A percentile compares a stretch with the other conserved stretches of the same genome.
Conservation (phyloP, 2,329 filamentous ascomycete species). For the Xylaria sp. region DNA sequence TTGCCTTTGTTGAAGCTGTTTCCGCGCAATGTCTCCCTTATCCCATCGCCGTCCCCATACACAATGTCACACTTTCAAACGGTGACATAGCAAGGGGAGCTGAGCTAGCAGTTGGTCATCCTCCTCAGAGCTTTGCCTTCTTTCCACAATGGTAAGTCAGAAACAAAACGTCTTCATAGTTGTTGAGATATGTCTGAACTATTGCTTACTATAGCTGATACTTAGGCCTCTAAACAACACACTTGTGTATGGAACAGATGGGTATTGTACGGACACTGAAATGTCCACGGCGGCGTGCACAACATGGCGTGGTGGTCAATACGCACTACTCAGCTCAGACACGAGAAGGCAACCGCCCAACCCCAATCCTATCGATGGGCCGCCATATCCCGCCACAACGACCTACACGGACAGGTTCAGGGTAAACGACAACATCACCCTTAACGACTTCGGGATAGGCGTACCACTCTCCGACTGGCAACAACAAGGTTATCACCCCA, state of each 20-base stretch:
- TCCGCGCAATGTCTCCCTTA: constrained; percentile 8
- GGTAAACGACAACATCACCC: constrained; percentile 14
- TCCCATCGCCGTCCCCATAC: constrained; percentile 11
- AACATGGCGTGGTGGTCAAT: constrained; percentile 13
- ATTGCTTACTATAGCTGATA: background rate
- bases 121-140: constrained; percentile 13
- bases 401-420: constrained; percentile 1
- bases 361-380: constrained; percentile 1
- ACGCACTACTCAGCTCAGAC: constrained; percentile 1
- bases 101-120: constrained; percentile 10
- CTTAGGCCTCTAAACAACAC: constrained; percentile 8
- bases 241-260: constrained; percentile 6
- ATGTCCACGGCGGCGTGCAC: constrained; percentile 1
- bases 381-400: constrained; percentile 2
- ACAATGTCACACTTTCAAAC: constrained; percentile 14
- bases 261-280: constrained; percentile 1
- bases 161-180: background rate
- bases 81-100: constrained; percentile 11
- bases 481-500: constrained; percentile 23
- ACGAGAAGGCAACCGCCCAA: constrained; percentile 6
- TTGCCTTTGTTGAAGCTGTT: background rate
- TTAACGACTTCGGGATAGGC: constrained; percentile 21
- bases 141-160: constrained; percentile 15
- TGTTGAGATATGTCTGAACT: background rate
- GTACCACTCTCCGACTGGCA: constrained; percentile 23